Evolutionary conservation across 1,284 basidiomycete genomes (phyloP).

Genomic region (Trametes hirsuta): DNA sequence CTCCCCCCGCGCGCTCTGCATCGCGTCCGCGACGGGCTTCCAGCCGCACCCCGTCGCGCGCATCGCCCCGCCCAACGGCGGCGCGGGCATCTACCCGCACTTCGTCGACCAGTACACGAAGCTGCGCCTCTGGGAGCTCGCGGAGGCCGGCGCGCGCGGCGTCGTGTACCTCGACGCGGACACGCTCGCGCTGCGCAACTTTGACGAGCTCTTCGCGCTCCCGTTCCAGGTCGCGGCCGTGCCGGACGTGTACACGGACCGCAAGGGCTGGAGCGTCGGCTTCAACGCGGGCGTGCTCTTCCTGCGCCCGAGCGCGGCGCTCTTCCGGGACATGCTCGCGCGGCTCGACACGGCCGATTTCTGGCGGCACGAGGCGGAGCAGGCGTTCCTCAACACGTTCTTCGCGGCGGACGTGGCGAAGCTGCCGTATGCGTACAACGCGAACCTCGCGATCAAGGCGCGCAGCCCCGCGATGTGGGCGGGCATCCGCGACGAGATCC

Average conservation of each 20-base stretch:
- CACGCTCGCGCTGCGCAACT: slow-evolving; percentile 45
- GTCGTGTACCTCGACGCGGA: slow-evolving; percentile 49
- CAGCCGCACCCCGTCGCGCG: slow-evolving; percentile 38
- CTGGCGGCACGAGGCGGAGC: slow-evolving; percentile 42
- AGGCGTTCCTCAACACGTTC: slow-evolving; percentile 50
- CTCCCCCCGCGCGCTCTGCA: slow-evolving; percentile 44
- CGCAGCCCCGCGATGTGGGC: slow-evolving; percentile 40
- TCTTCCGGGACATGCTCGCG: slow-evolving; percentile 39
- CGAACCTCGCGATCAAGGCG: slow-evolving; percentile 47
- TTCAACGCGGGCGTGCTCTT: slow-evolving; percentile 50
- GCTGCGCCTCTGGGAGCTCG: slow-evolving; percentile 47
- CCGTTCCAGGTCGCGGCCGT: slow-evolving; percentile 48
- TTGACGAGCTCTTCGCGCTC: slow-evolving; percentile 49
- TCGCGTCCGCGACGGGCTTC: slow-evolving; percentile 45
- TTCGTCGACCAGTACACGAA: slow-evolving; percentile 50
- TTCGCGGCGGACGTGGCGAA: slow-evolving; percentile 42
- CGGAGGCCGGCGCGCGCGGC: slow-evolving; percentile 35
- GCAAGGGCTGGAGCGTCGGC: slow-evolving; percentile 39
- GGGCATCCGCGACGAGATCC: slow-evolving; percentile 36
- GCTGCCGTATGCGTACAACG: slow-evolving; percentile 51
- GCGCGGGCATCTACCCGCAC: slow-evolving; percentile 38
- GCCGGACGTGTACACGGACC: slow-evolving; percentile 42
- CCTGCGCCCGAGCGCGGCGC: slow-evolving; percentile 37
- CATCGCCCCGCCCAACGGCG: slow-evolving; percentile 42
- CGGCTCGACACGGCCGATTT: slow-evolving; percentile 38